Base-by-base conservation (phyloP, 2,329 filamentous ascomycete genomes). In the Exserohilum turcica region DNA sequence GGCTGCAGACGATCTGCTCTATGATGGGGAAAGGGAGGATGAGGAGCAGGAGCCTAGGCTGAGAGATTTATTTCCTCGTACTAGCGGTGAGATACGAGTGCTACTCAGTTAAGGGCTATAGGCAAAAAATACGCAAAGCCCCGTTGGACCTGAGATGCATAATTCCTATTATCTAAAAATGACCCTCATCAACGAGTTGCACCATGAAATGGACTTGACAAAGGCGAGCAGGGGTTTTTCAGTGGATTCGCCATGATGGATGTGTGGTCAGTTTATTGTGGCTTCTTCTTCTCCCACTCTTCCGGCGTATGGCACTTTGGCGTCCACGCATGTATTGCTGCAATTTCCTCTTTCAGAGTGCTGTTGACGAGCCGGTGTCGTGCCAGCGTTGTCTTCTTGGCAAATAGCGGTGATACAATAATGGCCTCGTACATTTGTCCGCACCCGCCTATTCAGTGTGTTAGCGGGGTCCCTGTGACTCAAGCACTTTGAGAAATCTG, bases 281-380 rank as follows among this genome's bases (percentile, higher is more conserved):
- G 70, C 57, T 83, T 81, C 75, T 88, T 84, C 75, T 84, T 86
- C 77, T 90, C 85, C 86, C 89, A 96, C 79, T 97, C 91, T 67
- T 92, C 90, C 0, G 91, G 90, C 7, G 92, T 97, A 78, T 92
- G 89, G 74, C 92, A 96, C 77, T 92, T 95, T 24, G 92, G 91
- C 50, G 91, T 95, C 92, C 92, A 97, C 33, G 92, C 92, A 79
- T 97, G 92, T 65, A 97, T 96, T 60, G 84, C 85, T 13, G 90
- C 90, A 73, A 97, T 96, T 78, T 97, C 92, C 40, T 87, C 84
- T 78, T 92, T 93, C 65, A 97, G 80, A 5, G 86, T 86, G 13
- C 83, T 83, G 76, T 97, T 96, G 65, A 96, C 92, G 58, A 95
- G 82, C 37, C 92, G 86, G 76, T 96, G 91, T 52, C 92, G 84